Evolutionary conservation across 768 basidiomycete species (phyloP).

Genomic region (Baorangia bicolor): DNA sequence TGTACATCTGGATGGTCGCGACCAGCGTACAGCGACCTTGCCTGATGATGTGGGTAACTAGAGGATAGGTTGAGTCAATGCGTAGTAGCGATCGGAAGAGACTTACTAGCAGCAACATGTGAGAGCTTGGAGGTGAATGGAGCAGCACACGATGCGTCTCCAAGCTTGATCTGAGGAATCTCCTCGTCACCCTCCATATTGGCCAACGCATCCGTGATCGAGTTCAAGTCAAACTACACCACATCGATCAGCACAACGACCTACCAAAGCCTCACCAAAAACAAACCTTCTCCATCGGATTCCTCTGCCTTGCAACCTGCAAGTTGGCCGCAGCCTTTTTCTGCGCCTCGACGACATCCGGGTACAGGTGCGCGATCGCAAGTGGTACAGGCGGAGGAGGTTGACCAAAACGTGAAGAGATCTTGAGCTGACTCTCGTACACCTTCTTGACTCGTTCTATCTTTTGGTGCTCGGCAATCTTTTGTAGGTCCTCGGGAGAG

Average conservation of each 20-base stretch:
- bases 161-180: constrained; percentile 96
- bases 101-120: constrained; percentile 94
- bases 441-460: constrained; percentile 93
- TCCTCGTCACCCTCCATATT: constrained; percentile 96
- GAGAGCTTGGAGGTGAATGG: constrained; percentile 98
- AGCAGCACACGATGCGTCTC: constrained; percentile 98
- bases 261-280: neutral
- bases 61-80: neutral
- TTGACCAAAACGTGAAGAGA: constrained; percentile 88
- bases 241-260: constrained; percentile 11
- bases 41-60: constrained; percentile 95
- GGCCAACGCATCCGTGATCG: constrained; percentile 82
- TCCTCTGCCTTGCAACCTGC: constrained; percentile 66
- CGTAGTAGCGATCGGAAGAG: no score
- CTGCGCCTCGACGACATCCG: constrained; percentile 89
- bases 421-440: constrained; percentile 92
- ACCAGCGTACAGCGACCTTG: constrained; percentile 99
- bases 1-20: constrained; percentile 99
- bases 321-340: constrained; percentile 70
- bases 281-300: constrained; percentile 88
- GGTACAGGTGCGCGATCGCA: constrained; percentile 83
- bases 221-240: constrained; percentile 68
- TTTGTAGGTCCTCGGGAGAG: constrained; percentile 85
- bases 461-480: constrained; percentile 90
- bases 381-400: constrained; percentile 92